Conservation (phyloP, 495 filamentous ascomycete species). For the Penicillium atrosanguineum region DNA sequence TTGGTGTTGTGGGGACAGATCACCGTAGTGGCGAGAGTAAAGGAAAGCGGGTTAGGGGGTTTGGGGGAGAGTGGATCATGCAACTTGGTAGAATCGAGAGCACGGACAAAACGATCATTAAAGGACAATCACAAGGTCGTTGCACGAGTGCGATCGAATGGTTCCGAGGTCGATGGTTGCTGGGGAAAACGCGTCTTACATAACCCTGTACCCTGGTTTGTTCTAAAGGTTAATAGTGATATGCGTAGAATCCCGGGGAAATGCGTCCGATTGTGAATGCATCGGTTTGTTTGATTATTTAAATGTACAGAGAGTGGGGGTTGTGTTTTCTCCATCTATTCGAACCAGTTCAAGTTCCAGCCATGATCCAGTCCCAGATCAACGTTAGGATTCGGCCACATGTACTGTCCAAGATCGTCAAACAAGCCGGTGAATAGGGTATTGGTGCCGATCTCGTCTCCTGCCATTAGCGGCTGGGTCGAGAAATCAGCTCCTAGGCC, state of each 20-base stretch:
- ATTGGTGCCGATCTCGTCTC: conserved; percentile 10
- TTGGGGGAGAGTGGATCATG: conserved; percentile 16
- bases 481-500: conserved; percentile 7
- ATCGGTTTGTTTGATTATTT: not conserved
- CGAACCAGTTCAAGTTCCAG: conserved; percentile 40
- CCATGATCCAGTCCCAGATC: conserved; percentile 40
- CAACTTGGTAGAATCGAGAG: conserved; percentile 1
- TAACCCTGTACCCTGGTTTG: conserved; percentile 8
- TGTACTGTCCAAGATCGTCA: conserved; percentile 23
- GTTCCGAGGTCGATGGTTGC: conserved; percentile 23
- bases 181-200: conserved; percentile 23
- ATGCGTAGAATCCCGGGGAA: not conserved
- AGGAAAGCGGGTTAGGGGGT: conserved; percentile 18
- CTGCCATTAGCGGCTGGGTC: conserved; percentile 15
- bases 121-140: conserved; percentile 21
- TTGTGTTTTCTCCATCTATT: conserved; percentile 8
- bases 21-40: conserved; percentile 24
- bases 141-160: conserved; percentile 17
- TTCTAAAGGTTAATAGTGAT: not conserved
- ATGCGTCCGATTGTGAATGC: not conserved
- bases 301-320: not conserved
- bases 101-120: conserved; percentile 1
- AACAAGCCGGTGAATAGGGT: conserved; percentile 19
- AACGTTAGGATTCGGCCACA: conserved; percentile 26
- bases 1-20: conserved; percentile 26